Evolutionary conservation across 1,139 yeast genomes (phyloP).

Genomic region (Yamadazyma oceani): DNA sequence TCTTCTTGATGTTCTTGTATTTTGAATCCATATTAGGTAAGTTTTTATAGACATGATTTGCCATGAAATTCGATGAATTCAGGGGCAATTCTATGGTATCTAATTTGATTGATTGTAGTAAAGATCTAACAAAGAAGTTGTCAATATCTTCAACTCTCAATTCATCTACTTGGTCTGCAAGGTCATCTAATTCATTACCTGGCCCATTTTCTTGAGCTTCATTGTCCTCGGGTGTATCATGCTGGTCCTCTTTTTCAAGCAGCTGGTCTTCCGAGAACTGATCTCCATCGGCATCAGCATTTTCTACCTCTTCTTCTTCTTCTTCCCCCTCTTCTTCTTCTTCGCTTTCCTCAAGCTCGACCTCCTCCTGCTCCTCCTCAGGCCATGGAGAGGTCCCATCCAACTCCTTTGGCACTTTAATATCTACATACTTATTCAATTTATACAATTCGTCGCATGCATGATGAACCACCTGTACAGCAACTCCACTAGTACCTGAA

Average conservation of each 20-base stretch:
- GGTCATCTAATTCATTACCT: constrained; percentile 2
- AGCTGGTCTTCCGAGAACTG: too few species aligned
- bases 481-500: constrained; percentile 62
- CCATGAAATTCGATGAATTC: constrained; percentile 71
- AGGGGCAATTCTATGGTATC: constrained; percentile 62
- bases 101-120: constrained; percentile 65
- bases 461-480: constrained; percentile 59
- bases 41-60: constrained; percentile 65
- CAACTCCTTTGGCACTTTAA: constrained; percentile 40
- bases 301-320: constrained; percentile 13
- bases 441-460: constrained; percentile 53
- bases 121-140: constrained; percentile 65
- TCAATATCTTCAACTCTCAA: constrained; percentile 75
- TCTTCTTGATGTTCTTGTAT: constrained; percentile 70
- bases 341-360: constrained; percentile 2
- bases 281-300: too few species aligned
- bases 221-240: too few species aligned
- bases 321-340: constrained; percentile 9
- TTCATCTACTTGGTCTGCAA: constrained; percentile 12
- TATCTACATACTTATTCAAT: constrained; percentile 45
- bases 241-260: too few species aligned
- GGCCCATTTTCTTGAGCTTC: constrained; percentile 2
- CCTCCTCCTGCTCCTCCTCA: constrained; percentile 10
- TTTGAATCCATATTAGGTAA: constrained; percentile 57
- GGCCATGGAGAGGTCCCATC: constrained; percentile 21